Base-by-base conservation (phyloP, 2,329 filamentous ascomycete species). In the Microsporum audouinii region DNA sequence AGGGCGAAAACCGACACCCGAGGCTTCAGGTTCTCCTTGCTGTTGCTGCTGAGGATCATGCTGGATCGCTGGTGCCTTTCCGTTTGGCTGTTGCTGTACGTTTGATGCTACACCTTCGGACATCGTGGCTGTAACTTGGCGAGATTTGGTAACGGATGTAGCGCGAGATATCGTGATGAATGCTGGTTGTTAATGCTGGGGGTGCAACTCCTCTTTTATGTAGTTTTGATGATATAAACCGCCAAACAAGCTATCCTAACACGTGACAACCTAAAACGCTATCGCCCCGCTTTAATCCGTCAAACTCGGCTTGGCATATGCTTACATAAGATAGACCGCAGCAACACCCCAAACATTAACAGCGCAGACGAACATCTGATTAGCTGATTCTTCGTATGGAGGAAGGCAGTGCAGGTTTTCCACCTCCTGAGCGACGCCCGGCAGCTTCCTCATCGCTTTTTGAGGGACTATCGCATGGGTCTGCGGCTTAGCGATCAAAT, bases 1-100 rank as follows among this genome's bases (percentile, higher is more conserved):
- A 10, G 78, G 68, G 55, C 78, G 76, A 71, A 84, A 81, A 63
- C 80, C 80, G 14, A 61, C 61, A 14, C 60, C 58, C 47, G 39
- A 53, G 14, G 49, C 29, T 33, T 58, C 55, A 33, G 14, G 55
- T 7, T 38, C 55, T 51, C 31, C 17, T 47, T 47, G 43, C 5
- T 47, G 43, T 12, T 47, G 41, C 14, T 45, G 41, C 14, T 45
- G 17, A 17, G 45, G 45, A 14, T 51, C 45, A 29, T 2, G 45
- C 45, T 33, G 23, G n/a, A 6, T 14, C 45, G 10, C 45, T 51
- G 45, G 45, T 27, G 45, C 45, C 45, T 51, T 51, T 2, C 45
- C 45, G 31, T 51, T 51, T 3, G 45, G 6, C 45, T 2, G 23
- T 27, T 23, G 3, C 45, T 51, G 45, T 3, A 12, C 5, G 27